Evolutionary conservation across 345 rosid species (phyloP).

Genomic region (Chamaenerion angustifolium): DNA sequence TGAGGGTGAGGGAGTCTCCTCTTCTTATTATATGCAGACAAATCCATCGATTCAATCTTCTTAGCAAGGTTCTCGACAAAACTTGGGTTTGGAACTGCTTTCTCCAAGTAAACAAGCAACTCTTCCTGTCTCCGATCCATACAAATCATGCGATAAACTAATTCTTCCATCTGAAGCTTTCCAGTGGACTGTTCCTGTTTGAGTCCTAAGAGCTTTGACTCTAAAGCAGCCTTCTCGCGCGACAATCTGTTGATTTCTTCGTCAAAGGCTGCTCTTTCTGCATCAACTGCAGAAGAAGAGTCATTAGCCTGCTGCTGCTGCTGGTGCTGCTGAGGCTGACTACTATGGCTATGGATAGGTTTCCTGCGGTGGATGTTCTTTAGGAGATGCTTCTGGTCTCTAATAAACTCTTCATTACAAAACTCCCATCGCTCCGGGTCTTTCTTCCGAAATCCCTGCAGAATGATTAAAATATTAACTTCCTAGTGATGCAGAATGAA

Average conservation of each 20-base stretch:
- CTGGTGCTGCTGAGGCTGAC: constrained; percentile 32
- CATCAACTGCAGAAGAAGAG: constrained; percentile 23
- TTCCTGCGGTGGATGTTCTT: constrained; percentile 79
- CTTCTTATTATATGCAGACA: constrained; percentile 63
- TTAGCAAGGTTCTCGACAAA: constrained; percentile 47
- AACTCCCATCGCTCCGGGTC: constrained; percentile 95
- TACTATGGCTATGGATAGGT: constrained; percentile 77
- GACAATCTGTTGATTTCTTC: constrained; percentile 62
- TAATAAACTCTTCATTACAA: constrained; percentile 71
- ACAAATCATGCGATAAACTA: constrained; percentile 29
- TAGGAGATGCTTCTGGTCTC: constrained; percentile 79
- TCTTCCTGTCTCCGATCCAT: constrained; percentile 63
- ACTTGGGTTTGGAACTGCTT: constrained; percentile 37
- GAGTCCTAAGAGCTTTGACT: constrained; percentile 40
- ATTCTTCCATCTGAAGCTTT: constrained; percentile 48
- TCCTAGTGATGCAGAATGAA: too few relatives aligned
- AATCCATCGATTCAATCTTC: constrained; percentile 56
- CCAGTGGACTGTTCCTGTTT: constrained; percentile 43
- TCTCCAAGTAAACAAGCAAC: constrained; percentile 39
- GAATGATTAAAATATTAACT: too few relatives aligned
- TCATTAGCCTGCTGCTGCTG: too few relatives aligned
- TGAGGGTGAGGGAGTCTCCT: constrained; percentile 46
- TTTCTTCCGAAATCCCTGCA: constrained; percentile 82
- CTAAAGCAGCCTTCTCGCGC: constrained; percentile 52
- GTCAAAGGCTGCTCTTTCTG: constrained; percentile 56